A percentile compares a stretch with the other conserved stretches of the same genome.
These are phyloP conservation scores for Solanum sitiens DNA, from an alignment of 257 asterid species.

Conservation along the genomic window DNA sequence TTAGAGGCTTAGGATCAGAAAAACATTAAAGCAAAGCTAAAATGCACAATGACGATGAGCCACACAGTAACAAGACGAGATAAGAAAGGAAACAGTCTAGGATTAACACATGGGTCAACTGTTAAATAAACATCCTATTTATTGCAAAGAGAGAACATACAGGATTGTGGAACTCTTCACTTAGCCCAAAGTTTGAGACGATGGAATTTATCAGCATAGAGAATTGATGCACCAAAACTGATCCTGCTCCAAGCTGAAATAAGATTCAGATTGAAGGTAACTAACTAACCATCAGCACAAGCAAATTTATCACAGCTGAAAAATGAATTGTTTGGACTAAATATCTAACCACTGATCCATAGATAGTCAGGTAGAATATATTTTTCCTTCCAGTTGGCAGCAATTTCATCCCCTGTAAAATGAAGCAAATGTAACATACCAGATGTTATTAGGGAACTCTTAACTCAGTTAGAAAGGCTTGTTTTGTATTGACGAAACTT, in stretches of 20 bases:
- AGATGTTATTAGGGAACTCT: not conserved
- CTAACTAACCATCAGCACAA: not conserved
- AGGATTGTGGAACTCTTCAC: slow-evolving; percentile 86
- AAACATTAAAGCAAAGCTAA: not conserved
- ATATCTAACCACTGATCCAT: slow-evolving; percentile 67
- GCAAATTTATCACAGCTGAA: not conserved
- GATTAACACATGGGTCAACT: not conserved
- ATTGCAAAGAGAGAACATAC: slow-evolving; percentile 31
- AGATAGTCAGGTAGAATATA: slow-evolving; percentile 66
- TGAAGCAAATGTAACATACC: not conserved
- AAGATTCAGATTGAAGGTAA: slow-evolving; percentile 11
- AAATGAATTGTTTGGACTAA: not conserved
- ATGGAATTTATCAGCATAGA: slow-evolving; percentile 54
- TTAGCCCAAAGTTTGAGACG: slow-evolving; percentile 65
- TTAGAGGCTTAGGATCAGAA: not conserved
- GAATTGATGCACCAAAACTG: slow-evolving; percentile 56
- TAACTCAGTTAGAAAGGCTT: not conserved
- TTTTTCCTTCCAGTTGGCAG: slow-evolving; percentile 80
- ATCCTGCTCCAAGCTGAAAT: slow-evolving; percentile 88
- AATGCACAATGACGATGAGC: not conserved
- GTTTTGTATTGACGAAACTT: not conserved
- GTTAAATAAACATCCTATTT: not conserved
- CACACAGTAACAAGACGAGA: not conserved
- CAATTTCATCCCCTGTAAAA: slow-evolving; percentile 80
- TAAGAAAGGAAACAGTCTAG: not conserved